phyloP scores from a whole-genome alignment of 2,329 filamentous ascomycete species.

The Colletotrichum incanum region DNA sequence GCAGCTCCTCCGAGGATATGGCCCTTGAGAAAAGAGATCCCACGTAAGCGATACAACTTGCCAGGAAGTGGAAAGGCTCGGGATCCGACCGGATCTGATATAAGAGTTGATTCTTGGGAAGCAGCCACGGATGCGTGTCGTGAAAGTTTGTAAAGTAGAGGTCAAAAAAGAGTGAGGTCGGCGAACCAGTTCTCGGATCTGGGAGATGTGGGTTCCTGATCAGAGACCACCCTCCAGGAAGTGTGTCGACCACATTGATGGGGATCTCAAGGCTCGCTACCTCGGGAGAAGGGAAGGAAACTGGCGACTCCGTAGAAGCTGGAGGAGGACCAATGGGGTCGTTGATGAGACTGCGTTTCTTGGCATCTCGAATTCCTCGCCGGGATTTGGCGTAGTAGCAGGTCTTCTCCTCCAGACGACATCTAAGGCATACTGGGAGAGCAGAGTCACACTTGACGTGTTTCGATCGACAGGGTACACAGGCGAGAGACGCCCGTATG shows the following conservation, averaged over 20 bases:
- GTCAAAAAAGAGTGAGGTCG: slow-evolving; percentile 43
- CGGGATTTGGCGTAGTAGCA: slow-evolving; percentile 66
- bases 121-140: slow-evolving; percentile 43
- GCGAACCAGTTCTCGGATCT: slow-evolving; percentile 37
- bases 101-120: slow-evolving; percentile 40
- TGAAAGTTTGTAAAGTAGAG: slow-evolving; percentile 50
- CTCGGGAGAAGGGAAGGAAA: slow-evolving; percentile 44
- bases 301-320: slow-evolving; percentile 10
- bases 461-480: slow-evolving; percentile 65
- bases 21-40: slow-evolving; percentile 55
- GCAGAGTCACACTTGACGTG: slow-evolving; percentile 56
- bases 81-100: slow-evolving; percentile 24
- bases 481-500: slow-evolving; percentile 60
- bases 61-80: slow-evolving; percentile 48
- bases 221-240: slow-evolving; percentile 47
- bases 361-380: slow-evolving; percentile 58
- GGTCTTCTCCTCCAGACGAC: slow-evolving; percentile 58
- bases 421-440: slow-evolving; percentile 61
- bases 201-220: slow-evolving; percentile 40
- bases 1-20: slow-evolving; percentile 51
- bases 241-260: slow-evolving; percentile 44
- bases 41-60: slow-evolving; percentile 55
- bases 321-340: slow-evolving; percentile 45
- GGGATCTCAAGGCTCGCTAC: slow-evolving; percentile 43
- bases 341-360: slow-evolving; percentile 52